Percentiles rank a stretch among this genome's conserved stretches.
Evolutionary conservation across 164 flowering plant species (phyloP).

Genomic region (Akebia trifoliata): DNA sequence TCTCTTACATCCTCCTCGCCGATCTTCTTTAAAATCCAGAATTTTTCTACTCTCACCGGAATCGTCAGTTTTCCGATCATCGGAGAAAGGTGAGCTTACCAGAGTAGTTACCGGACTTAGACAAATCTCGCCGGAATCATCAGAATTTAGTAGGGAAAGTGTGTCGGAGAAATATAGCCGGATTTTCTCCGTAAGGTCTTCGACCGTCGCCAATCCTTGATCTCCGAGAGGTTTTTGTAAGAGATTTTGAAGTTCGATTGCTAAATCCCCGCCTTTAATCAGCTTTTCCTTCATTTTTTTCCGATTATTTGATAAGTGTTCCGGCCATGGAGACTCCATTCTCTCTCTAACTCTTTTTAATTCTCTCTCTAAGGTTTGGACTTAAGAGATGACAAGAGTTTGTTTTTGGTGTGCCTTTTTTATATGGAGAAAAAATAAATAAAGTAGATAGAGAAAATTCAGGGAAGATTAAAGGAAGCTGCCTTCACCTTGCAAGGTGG

Average conservation of each 20-base stretch:
- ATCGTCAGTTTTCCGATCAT: conserved; percentile 25
- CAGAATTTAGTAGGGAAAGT: conserved; percentile 22
- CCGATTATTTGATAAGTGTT: background rate
- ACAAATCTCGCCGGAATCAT: conserved; percentile 10
- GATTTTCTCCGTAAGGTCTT: conserved; percentile 25
- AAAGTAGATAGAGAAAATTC: background rate
- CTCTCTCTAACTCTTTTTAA: background rate
- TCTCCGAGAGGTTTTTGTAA: background rate
- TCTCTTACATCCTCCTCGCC: conserved; percentile 10
- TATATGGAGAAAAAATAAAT: background rate
- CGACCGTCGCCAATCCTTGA: background rate
- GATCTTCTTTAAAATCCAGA: background rate
- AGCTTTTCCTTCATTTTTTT: conserved; percentile 23
- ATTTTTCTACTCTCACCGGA: background rate
- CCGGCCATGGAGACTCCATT: conserved; percentile 17
- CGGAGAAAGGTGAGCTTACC: conserved; percentile 1
- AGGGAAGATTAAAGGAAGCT: background rate
- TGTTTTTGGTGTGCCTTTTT: too few relatives aligned
- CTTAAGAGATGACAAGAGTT: too few relatives aligned
- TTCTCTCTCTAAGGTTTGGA: background rate
- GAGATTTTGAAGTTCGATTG: conserved; percentile 26
- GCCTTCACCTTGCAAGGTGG: too few relatives aligned
- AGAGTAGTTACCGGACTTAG: conserved; percentile 10
- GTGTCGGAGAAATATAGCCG: conserved; percentile 19
- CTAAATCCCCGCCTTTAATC: conserved; percentile 24